phyloP scores from a whole-genome alignment of 805 yeast species.

The Scheffersomyces stipitis region DNA sequence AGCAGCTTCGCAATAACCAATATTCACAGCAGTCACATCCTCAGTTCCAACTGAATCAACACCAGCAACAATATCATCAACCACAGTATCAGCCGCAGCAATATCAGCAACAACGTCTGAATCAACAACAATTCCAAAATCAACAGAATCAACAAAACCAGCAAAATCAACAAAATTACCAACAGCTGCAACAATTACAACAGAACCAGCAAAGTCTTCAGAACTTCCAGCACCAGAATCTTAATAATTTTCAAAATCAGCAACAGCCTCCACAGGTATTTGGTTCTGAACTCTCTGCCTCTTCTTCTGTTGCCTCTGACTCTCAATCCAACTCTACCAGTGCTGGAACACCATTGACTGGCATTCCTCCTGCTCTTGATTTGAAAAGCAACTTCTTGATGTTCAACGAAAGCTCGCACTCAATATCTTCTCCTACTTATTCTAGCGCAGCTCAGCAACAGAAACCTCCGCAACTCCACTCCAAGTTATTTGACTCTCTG shows the following conservation, averaged over 20 bases:
- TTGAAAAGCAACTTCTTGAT: slow-evolving; percentile 14
- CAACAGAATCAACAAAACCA: slow-evolving; percentile 1
- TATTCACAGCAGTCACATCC: background rate
- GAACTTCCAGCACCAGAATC: slow-evolving; percentile 3
- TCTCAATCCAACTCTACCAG: background rate
- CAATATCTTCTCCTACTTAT: slow-evolving; percentile 13
- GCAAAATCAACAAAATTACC: slow-evolving; percentile 1
- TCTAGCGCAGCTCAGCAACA: background rate
- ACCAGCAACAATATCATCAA: slow-evolving; percentile 6
- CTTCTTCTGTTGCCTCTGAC: background rate
- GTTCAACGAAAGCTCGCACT: slow-evolving; percentile 17
- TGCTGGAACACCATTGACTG: slow-evolving; percentile 2
- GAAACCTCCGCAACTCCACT: slow-evolving; percentile 9
- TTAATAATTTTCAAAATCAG: background rate
- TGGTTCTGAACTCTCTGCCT: background rate
- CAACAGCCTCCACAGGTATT: background rate
- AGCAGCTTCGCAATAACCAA: background rate
- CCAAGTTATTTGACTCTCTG: slow-evolving; percentile 18
- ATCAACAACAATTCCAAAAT: slow-evolving; percentile 1
- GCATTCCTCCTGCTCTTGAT: slow-evolving; percentile 10
- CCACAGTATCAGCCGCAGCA: slow-evolving; percentile 4
- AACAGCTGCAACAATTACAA: slow-evolving; percentile 6
- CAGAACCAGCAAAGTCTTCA: slow-evolving; percentile 6
- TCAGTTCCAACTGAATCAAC: slow-evolving; percentile 3
- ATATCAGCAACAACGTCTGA: slow-evolving; percentile 4